phyloP scores from a whole-genome alignment of 176 grass and related monocot genomes.

The Coix lacrymajobi region DNA sequence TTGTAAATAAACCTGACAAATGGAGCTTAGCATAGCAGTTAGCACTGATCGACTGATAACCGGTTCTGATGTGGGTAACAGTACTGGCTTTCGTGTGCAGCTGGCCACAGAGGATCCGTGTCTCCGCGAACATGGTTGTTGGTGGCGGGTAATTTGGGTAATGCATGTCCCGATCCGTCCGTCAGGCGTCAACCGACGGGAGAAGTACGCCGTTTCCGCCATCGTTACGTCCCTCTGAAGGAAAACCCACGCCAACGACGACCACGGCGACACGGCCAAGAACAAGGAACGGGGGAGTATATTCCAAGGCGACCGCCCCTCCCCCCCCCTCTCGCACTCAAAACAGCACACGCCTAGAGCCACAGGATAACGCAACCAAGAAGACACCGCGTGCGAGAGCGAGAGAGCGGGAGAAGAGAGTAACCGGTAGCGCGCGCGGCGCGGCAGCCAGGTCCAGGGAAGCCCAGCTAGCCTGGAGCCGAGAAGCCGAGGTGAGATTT shows the following conservation, averaged over 20 bases:
- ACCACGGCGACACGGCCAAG: constrained; percentile 14
- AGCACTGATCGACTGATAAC: not conserved
- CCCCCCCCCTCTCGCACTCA: not conserved
- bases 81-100: not conserved
- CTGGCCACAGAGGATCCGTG: constrained; percentile 17
- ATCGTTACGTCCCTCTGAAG: not conserved
- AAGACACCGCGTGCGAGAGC: not conserved
- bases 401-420: not conserved
- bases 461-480: not conserved
- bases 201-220: not conserved
- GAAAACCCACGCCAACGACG: not conserved
- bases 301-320: constrained; percentile 27
- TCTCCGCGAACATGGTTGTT: constrained; percentile 4
- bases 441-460: not conserved
- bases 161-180: not conserved
- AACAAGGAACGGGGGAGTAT: constrained; percentile 32
- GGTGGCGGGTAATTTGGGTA: constrained; percentile 21
- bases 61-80: not conserved
- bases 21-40: not conserved
- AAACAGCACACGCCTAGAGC: constrained; percentile 7
- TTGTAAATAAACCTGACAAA: not conserved
- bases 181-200: not conserved
- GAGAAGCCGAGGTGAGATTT: constrained; percentile 12
- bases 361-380: constrained; percentile 32
- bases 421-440: not conserved